Percentiles rank a stretch among this genome's conserved stretches.
Evolutionary conservation across 164 flowering plant genomes (phyloP).

Genomic region (Dillenia turbinata): DNA sequence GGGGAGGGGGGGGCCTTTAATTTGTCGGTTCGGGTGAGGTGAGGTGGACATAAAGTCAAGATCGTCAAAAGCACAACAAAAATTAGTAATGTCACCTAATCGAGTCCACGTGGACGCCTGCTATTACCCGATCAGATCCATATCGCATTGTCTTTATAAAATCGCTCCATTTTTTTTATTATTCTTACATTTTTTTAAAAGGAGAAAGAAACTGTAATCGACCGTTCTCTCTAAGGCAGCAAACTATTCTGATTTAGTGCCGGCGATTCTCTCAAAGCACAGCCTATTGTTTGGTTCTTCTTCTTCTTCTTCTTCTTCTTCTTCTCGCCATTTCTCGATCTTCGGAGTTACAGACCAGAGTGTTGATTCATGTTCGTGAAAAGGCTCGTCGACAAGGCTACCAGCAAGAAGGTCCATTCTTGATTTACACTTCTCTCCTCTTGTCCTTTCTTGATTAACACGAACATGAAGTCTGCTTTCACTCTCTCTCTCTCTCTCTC

Average conservation of each 20-base stretch:
- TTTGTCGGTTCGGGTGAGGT: no score
- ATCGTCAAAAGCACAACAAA: background rate
- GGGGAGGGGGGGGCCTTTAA: no score
- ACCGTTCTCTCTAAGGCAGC: conserved; percentile 16
- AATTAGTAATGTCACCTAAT: background rate
- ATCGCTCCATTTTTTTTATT: background rate
- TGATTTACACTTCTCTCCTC: background rate
- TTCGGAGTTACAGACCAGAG: background rate
- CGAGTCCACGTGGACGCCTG: conserved; percentile 8
- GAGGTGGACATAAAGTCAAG: background rate
- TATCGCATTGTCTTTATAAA: background rate
- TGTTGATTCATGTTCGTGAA: conserved; percentile 50
- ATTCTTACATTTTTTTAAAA: background rate
- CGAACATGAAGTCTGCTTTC: no score
- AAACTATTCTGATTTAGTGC: no score
- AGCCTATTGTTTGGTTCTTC: background rate
- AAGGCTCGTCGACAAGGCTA: conserved; percentile 73
- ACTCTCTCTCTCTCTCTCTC: background rate
- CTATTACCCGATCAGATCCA: no score
- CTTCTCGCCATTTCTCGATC: conserved; percentile 5
- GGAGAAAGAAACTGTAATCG: conserved; percentile 17
- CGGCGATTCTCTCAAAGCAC: conserved; percentile 29
- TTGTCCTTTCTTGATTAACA: background rate
- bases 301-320: background rate
- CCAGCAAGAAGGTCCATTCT: conserved; percentile 38